A percentile compares a stretch with the other conserved stretches of the same genome.
These are phyloP conservation scores for Chenopodium album DNA, from an alignment of 148 eudicot species.

Conservation along the genomic window DNA sequence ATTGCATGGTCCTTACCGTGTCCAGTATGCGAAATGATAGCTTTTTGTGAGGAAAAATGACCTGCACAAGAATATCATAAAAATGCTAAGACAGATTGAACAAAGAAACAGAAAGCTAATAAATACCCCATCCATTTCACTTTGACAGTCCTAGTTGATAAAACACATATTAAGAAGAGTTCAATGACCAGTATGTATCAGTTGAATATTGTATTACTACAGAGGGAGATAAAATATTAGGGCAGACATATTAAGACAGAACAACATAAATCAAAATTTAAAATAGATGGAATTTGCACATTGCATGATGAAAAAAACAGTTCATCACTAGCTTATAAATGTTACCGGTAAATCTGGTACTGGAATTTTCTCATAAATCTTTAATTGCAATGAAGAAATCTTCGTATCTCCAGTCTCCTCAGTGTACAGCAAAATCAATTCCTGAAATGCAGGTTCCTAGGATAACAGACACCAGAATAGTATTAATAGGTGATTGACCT, in stretches of 20 bases:
- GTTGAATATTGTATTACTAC: background rate
- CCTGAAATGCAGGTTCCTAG: conserved; percentile 94
- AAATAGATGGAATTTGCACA: background rate
- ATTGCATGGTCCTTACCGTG: conserved; percentile 48
- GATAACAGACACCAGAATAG: conserved; percentile 21
- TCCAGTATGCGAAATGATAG: conserved; percentile 90
- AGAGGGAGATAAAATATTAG: background rate
- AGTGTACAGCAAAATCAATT: conserved; percentile 77
- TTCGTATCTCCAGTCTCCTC: conserved; percentile 48
- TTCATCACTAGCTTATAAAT: conserved; percentile 14
- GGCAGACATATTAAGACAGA: background rate
- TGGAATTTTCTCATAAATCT: conserved; percentile 89
- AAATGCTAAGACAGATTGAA: conserved; percentile 13
- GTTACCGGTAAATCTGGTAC: conserved; percentile 87
- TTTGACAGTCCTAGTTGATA: background rate
- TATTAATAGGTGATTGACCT: background rate
- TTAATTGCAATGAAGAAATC: conserved; percentile 68
- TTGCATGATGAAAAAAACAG: background rate
- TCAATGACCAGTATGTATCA: background rate
- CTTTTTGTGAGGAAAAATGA: conserved; percentile 91
- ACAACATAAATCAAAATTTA: background rate
- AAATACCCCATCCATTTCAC: background rate
- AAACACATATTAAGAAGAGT: background rate
- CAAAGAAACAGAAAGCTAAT: background rate
- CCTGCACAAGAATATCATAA: conserved; percentile 42